These are phyloP conservation scores for Fusarium sp. DNA, from an alignment of 2,329 filamentous ascomycete genomes.

Conservation along the genomic window DNA sequence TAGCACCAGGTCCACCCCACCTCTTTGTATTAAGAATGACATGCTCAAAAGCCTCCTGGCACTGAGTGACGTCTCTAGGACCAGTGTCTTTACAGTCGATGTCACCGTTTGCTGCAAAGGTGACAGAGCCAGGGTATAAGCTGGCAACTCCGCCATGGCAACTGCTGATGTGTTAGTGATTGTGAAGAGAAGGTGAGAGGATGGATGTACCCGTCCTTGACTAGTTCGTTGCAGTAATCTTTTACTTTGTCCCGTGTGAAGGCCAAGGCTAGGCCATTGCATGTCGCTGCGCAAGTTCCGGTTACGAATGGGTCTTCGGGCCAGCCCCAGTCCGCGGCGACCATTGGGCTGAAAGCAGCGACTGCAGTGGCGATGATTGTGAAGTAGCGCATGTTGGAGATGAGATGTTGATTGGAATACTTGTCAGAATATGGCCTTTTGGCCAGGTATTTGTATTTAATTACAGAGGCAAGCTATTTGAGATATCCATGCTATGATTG, in stretches of 20 bases:
- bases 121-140: not conserved
- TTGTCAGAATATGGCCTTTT: not conserved
- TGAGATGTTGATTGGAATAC: too few species aligned
- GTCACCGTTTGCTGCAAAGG: not conserved
- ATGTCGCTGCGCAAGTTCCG: not conserved
- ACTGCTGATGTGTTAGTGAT: not conserved
- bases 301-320: not conserved
- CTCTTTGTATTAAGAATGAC: too few species aligned
- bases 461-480: rapidly evolving
- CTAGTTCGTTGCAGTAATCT: not conserved
- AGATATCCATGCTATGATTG: not conserved
- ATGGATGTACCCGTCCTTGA: not conserved
- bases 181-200: too few species aligned
- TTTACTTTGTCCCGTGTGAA: not conserved
- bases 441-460: not conserved
- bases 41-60: not conserved
- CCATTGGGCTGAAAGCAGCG: not conserved
- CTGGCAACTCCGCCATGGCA: not conserved
- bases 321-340: not conserved
- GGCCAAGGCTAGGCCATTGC: not conserved
- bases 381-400: not conserved
- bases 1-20: not conserved
- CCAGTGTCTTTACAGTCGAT: not conserved
- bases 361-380: not conserved
- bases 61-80: not conserved